Evolutionary conservation across 2,329 filamentous ascomycete species (phyloP).

Genomic region (Colletotrichum tropicale): DNA sequence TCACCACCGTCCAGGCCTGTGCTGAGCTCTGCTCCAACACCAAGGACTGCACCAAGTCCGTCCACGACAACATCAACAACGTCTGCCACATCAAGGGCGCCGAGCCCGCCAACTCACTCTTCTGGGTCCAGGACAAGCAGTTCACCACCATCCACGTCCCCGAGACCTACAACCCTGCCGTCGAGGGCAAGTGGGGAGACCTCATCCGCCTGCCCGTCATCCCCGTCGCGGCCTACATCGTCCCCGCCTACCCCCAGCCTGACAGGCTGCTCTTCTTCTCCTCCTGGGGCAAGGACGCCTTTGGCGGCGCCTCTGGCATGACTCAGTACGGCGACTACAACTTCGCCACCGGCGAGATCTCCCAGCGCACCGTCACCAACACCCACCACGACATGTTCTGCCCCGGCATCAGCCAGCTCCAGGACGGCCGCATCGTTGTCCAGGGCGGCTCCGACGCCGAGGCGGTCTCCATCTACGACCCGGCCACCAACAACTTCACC

Average conservation of each 20-base stretch:
- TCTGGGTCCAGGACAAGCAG: conserved; percentile 22
- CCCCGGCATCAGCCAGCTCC: conserved; percentile 56
- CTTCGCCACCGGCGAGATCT: conserved; percentile 28
- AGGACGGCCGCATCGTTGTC: conserved; percentile 53
- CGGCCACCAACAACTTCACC: conserved; percentile 39
- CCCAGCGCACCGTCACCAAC: conserved; percentile 36
- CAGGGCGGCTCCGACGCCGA: conserved; percentile 56
- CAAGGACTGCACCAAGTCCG: conserved; percentile 15
- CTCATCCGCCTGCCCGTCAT: conserved; percentile 28
- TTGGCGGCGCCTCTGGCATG: conserved; percentile 23
- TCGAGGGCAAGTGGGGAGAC: conserved; percentile 27
- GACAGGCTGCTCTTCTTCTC: conserved; percentile 27
- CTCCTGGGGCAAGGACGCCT: conserved; percentile 27
- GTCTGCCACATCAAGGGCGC: conserved; percentile 23
- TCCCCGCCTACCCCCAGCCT: conserved; percentile 26
- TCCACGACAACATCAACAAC: conserved; percentile 24
- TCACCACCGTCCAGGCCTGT: conserved; percentile 16
- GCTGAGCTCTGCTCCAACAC: conserved; percentile 19
- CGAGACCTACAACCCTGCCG: conserved; percentile 20
- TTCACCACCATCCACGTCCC: conserved; percentile 27
- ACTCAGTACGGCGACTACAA: conserved; percentile 27
- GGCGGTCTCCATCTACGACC: conserved; percentile 53
- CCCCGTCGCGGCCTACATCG: conserved; percentile 30
- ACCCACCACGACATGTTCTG: conserved; percentile 62
- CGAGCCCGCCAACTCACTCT: conserved; percentile 9